phyloP scores from a whole-genome alignment of 495 filamentous ascomycete genomes.

The Penicillium cinerascens region DNA sequence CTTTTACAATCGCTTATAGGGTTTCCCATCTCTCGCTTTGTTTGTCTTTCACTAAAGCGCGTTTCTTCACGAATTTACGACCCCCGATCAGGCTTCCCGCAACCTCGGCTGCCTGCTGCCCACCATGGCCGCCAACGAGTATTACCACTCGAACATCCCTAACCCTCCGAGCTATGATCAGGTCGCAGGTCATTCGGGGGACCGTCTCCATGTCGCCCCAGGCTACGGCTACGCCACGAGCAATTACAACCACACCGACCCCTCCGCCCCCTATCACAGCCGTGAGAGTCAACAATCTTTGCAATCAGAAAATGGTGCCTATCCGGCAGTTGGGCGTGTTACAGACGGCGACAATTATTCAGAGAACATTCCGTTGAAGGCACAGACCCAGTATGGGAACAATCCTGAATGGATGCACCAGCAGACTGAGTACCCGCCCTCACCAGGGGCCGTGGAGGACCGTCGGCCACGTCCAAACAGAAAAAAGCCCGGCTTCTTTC shows the following conservation, averaged over 20 bases:
- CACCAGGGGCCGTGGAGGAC: slow-evolving; percentile 26
- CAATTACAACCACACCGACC: slow-evolving; percentile 26
- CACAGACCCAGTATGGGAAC: slow-evolving; percentile 31
- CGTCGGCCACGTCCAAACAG: slow-evolving; percentile 14
- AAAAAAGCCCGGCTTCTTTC: slow-evolving; percentile 49
- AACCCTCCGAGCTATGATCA: slow-evolving; percentile 45
- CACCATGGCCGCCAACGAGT: slow-evolving; percentile 80
- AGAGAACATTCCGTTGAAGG: slow-evolving; percentile 51
- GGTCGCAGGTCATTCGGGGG: slow-evolving; percentile 9
- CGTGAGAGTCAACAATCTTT: slow-evolving; percentile 43
- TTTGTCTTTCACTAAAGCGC: neutral
- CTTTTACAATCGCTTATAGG: neutral
- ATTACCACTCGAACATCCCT: slow-evolving; percentile 57
- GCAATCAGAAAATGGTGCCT: slow-evolving; percentile 32
- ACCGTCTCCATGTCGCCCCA: slow-evolving; percentile 23
- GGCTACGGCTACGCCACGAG: slow-evolving; percentile 29
- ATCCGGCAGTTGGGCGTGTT: slow-evolving; percentile 29
- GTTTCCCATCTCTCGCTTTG: neutral
- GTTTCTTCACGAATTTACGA: neutral
- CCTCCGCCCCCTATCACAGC: slow-evolving; percentile 32
- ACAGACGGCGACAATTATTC: slow-evolving; percentile 44
- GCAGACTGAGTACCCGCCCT: slow-evolving; percentile 39
- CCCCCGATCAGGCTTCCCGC: neutral
- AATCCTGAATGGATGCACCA: slow-evolving; percentile 42
- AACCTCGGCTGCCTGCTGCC: slow-evolving; percentile 10